Percentiles rank a stretch among this genome's conserved stretches.
Evolutionary conservation across 441 rosid species (phyloP).

Genomic region (Euphorbia celastroides): DNA sequence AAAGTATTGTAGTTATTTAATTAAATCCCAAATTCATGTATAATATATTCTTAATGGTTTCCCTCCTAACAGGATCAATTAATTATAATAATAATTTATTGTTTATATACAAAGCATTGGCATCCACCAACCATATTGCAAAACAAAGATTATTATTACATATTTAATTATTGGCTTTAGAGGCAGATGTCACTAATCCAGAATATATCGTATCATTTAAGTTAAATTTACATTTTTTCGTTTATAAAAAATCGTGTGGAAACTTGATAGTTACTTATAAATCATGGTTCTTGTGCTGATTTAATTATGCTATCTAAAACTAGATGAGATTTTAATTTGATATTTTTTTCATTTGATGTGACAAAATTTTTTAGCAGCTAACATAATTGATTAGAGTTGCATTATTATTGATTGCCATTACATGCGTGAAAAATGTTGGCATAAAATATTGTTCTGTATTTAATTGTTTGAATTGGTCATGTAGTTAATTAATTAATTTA

Average conservation of each 20-base stretch:
- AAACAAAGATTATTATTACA: not conserved
- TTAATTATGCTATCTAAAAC: not conserved
- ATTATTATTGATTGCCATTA: not conserved
- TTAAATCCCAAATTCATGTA: not conserved
- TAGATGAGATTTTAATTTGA: not conserved
- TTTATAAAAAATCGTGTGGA: not conserved
- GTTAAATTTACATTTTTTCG: not conserved
- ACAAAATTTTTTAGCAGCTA: not conserved
- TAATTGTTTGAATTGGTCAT: not conserved
- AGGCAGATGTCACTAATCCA: not conserved
- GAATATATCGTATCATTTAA: not conserved
- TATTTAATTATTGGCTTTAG: not conserved
- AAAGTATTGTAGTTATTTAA: too few relatives aligned
- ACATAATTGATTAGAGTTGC: not conserved
- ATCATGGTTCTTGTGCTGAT: not conserved
- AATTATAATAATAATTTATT: too few relatives aligned
- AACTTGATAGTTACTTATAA: not conserved
- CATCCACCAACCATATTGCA: not conserved
- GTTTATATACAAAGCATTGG: not conserved
- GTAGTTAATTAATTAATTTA: too few relatives aligned
- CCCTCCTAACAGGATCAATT: not conserved
- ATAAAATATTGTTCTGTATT: not conserved
- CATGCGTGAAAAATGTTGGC: not conserved
- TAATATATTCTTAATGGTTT: not conserved
- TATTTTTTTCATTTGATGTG: not conserved